Evolutionary conservation across 441 rosid species (phyloP).

Genomic region (Omphalea diandra): DNA sequence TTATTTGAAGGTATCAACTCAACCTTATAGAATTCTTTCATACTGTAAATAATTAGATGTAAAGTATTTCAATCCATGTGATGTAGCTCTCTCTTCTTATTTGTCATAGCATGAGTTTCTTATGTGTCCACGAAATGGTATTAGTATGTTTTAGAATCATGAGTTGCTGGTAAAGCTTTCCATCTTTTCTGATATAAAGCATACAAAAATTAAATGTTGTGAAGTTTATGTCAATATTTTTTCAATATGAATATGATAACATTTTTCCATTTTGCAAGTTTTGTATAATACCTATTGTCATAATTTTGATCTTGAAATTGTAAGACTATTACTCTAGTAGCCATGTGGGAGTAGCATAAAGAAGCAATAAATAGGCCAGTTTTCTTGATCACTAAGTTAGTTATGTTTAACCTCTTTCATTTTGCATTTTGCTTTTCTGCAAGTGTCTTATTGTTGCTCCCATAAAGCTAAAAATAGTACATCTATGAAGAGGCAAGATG

Average conservation of each 20-base stretch:
- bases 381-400: background rate
- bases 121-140: too few relatives aligned
- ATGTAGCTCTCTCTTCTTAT: background rate
- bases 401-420: background rate
- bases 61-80: background rate
- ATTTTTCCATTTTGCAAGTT: background rate
- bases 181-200: background rate
- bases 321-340: background rate
- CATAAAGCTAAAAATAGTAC: background rate
- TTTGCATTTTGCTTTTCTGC: background rate
- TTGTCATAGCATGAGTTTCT: background rate
- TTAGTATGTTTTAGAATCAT: background rate
- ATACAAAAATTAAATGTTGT: background rate
- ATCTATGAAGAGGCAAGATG: background rate
- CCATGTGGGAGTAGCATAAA: background rate
- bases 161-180: background rate
- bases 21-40: background rate
- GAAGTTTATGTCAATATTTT: background rate
- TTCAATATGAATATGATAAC: background rate
- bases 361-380: background rate
- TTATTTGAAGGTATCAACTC: conserved; percentile 67
- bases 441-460: background rate
- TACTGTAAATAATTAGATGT: background rate
- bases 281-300: background rate
- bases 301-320: background rate